Conservation (phyloP, 495 filamentous ascomycete genomes). For the Talaromyces adpressus region DNA sequence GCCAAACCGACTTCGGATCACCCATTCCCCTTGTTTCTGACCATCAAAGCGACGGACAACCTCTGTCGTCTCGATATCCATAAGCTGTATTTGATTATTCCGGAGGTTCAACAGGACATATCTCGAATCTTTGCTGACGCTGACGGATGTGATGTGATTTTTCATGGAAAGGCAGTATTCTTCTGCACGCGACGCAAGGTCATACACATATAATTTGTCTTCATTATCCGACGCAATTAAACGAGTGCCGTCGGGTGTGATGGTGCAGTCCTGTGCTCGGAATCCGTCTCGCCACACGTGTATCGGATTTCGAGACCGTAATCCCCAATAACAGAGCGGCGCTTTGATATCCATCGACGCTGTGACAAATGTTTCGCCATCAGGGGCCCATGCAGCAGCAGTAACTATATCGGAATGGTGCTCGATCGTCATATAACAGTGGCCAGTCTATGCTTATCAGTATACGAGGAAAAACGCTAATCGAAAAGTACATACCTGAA, state of each 20-base stretch:
- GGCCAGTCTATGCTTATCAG: constrained; percentile 53
- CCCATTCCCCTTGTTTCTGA: constrained; percentile 60
- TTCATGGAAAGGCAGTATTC: constrained; percentile 65
- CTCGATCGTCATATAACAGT: constrained; percentile 53
- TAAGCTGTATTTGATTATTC: constrained; percentile 64
- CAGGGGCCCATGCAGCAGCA: constrained; percentile 75
- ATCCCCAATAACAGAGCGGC: constrained; percentile 61
- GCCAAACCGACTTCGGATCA: constrained; percentile 79
- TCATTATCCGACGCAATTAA: constrained; percentile 71
- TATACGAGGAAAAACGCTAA: background rate
- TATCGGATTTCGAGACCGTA: constrained; percentile 44
- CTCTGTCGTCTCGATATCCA: constrained; percentile 68
- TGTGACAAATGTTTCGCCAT: constrained; percentile 72
- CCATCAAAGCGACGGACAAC: constrained; percentile 67
- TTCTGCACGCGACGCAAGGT: constrained; percentile 64
- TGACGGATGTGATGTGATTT: constrained; percentile 65
- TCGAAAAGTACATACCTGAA: constrained; percentile 47
- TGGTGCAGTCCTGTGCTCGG: constrained; percentile 74
- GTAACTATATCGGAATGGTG: constrained; percentile 76
- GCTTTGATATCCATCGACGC: constrained; percentile 64
- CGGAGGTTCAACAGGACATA: constrained; percentile 77
- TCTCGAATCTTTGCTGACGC: constrained; percentile 70
- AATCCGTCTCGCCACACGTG: constrained; percentile 61
- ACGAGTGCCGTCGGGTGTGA: constrained; percentile 71
- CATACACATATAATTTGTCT: constrained; percentile 69